These are phyloP conservation scores for Fusarium veterinarium DNA, from an alignment of 2,329 filamentous ascomycete genomes.

Conservation along the genomic window DNA sequence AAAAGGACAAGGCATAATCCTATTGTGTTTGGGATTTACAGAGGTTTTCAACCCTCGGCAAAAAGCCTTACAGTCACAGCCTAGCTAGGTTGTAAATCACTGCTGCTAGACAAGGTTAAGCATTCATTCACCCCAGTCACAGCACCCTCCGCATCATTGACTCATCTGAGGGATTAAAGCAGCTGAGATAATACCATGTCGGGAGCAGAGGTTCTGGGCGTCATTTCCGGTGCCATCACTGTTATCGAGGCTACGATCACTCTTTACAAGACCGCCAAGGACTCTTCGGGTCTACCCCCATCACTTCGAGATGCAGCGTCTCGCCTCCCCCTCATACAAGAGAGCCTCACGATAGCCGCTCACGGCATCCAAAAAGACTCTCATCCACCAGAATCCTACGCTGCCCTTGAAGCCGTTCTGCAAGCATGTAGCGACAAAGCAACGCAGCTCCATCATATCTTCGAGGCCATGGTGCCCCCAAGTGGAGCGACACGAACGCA, in stretches of 20 bases:
- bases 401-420: neutral
- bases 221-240: neutral
- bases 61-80: neutral
- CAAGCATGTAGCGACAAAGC: neutral
- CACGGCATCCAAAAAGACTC: neutral
- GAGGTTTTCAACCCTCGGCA: neutral
- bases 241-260: neutral
- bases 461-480: neutral
- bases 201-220: neutral
- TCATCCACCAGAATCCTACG: neutral
- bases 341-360: neutral
- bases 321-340: neutral
- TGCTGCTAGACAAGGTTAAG: neutral
- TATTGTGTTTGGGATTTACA: neutral
- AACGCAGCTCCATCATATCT: neutral
- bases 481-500: neutral
- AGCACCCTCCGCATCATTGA: neutral
- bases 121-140: neutral
- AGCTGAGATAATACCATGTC: neutral
- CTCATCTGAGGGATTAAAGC: neutral
- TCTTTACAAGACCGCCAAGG: neutral
- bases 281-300: neutral
- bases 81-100: neutral
- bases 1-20: neutral
- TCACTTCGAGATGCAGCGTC: neutral